Evolutionary conservation across 768 basidiomycete genomes (phyloP).

Genomic region (Rickenella mellea): DNA sequence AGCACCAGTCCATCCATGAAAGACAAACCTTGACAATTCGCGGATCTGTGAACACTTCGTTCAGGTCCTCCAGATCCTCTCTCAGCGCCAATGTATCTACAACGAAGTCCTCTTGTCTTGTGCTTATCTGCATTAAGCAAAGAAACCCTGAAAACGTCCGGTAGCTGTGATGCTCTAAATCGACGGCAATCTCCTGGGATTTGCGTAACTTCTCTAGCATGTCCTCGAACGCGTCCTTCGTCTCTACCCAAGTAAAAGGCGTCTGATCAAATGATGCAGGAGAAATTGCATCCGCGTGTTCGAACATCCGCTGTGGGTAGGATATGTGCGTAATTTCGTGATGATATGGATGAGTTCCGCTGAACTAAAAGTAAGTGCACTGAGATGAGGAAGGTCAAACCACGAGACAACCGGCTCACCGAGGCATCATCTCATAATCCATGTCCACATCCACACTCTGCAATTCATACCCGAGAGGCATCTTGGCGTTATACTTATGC

Average conservation of each 20-base stretch:
- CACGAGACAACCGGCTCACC: neutral
- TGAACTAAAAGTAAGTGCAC: constrained; percentile 6
- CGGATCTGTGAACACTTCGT: constrained; percentile 81
- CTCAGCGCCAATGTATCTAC: constrained; percentile 74
- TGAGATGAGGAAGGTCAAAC: neutral
- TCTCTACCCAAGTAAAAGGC: constrained; percentile 65
- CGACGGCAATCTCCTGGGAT: constrained; percentile 79
- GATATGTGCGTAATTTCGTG: constrained; percentile 72
- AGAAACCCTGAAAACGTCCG: constrained; percentile 81
- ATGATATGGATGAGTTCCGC: constrained; percentile 66
- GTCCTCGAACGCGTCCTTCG: constrained; percentile 37
- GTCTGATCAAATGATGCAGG: constrained; percentile 56
- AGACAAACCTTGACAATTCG: constrained; percentile 67
- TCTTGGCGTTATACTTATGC: constrained; percentile 76
- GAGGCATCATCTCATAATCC: constrained; percentile 19
- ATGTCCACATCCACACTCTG: constrained; percentile 20
- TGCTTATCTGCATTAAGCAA: constrained; percentile 89
- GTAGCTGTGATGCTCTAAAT: constrained; percentile 90
- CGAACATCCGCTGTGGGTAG: constrained; percentile 65
- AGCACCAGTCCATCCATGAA: neutral
- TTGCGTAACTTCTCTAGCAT: constrained; percentile 63
- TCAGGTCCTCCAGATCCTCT: constrained; percentile 63
- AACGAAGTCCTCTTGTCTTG: constrained; percentile 76
- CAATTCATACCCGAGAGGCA: constrained; percentile 65
- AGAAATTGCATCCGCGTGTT: constrained; percentile 34